phyloP scores from a whole-genome alignment of 2,329 filamentous ascomycete species.

The Torrubiellomyces zombiae region DNA sequence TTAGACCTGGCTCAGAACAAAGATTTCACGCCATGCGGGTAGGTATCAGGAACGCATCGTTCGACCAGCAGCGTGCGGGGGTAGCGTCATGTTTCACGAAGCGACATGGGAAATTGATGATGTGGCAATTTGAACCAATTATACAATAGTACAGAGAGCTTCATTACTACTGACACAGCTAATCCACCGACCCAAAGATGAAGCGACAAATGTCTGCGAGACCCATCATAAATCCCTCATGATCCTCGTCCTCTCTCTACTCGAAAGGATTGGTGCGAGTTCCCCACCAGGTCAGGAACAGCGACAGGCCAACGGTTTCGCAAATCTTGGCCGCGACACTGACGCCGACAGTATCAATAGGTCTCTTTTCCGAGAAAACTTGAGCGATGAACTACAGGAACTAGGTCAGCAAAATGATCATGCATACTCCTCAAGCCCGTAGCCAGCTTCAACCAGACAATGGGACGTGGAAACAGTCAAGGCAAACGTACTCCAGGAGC shows the following conservation, averaged over 20 bases:
- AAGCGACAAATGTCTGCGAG: conserved; percentile 1
- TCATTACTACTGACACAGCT: no score
- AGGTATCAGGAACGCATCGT: no score
- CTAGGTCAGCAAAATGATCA: conserved; percentile 8
- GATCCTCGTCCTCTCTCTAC: conserved; percentile 39
- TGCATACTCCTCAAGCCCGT: not conserved
- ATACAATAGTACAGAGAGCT: no score
- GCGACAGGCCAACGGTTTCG: conserved; percentile 80
- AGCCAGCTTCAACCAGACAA: conserved; percentile 2
- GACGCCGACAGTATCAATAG: conserved; percentile 77
- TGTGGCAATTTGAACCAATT: no score
- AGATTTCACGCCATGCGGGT: no score
- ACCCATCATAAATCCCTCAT: not conserved
- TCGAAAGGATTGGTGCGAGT: conserved; percentile 87
- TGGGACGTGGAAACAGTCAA: not conserved
- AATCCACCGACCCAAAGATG: conserved; percentile 1
- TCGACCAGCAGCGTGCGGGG: no score
- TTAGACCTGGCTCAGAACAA: no score
- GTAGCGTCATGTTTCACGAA: no score
- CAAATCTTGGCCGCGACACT: conserved; percentile 70
- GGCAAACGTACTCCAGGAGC: conserved; percentile 55
- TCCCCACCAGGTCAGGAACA: conserved; percentile 96
- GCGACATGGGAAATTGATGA: no score
- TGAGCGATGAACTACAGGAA: conserved; percentile 59
- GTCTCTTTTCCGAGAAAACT: conserved; percentile 79